These are phyloP conservation scores for Myochromella boudieri DNA, from an alignment of 768 basidiomycete species.

Conservation along the genomic window DNA sequence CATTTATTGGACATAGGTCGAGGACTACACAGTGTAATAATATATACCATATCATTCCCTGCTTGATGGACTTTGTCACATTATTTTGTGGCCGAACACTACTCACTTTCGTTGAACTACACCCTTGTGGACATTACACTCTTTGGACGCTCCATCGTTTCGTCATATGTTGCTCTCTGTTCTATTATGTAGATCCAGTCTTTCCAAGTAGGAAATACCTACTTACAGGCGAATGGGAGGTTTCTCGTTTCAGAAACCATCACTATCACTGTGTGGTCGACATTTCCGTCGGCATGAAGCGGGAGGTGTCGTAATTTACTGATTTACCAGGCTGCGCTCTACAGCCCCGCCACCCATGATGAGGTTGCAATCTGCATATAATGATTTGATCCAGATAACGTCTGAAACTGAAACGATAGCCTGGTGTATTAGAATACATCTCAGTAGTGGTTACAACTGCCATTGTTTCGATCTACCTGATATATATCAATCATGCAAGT, in stretches of 20 bases:
- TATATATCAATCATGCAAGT: conserved; percentile 70
- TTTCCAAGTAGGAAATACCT: conserved; percentile 1
- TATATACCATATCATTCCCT: conserved; percentile 10
- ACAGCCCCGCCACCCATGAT: too few species aligned
- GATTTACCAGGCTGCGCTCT: too few species aligned
- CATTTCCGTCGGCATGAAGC: too few species aligned
- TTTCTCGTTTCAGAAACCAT: neutral
- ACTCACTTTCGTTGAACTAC: neutral
- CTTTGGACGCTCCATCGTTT: conserved; percentile 1
- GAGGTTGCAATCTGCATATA: too few species aligned
- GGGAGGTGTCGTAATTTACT: too few species aligned
- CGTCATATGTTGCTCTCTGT: conserved; percentile 3
- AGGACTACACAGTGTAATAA: conserved; percentile 21
- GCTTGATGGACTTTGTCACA: conserved; percentile 3
- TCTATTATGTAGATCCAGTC: neutral
- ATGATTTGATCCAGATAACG: too few species aligned
- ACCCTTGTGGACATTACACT: conserved; percentile 2
- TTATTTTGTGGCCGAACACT: conserved; percentile 3
- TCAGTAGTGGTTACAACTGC: too few species aligned
- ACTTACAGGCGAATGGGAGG: conserved; percentile 1
- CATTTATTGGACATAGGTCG: conserved; percentile 6
- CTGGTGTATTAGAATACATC: too few species aligned
- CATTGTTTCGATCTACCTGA: too few species aligned
- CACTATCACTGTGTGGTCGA: neutral
- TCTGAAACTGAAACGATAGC: too few species aligned